Conservation (phyloP, 2,329 filamentous ascomycete genomes). For the Sordariomycetes sp. region DNA sequence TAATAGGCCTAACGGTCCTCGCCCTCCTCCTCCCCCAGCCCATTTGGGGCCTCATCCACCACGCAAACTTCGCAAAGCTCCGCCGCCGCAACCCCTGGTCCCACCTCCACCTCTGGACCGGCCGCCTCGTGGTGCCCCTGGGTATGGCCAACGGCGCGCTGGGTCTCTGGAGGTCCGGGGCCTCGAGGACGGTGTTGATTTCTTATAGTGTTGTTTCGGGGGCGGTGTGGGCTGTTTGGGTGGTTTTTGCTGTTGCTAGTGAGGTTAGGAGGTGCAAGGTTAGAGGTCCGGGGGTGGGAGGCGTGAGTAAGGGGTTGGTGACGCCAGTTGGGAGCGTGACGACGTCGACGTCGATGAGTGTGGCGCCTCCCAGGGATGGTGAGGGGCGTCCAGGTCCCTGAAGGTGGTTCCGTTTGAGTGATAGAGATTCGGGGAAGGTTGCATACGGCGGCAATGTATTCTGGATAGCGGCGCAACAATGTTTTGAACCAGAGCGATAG, state of each 20-base stretch:
- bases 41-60: slow-evolving; percentile 26
- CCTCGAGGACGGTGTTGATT: slow-evolving; percentile 12
- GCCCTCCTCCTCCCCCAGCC: slow-evolving; percentile 25
- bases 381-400: not conserved
- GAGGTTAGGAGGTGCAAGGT: not conserved
- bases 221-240: slow-evolving; percentile 22
- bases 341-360: not conserved
- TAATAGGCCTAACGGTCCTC: slow-evolving; percentile 30
- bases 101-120: slow-evolving; percentile 27
- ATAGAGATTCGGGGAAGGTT: not conserved
- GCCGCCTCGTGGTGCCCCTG: slow-evolving; percentile 22
- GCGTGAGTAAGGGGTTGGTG: not conserved
- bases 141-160: slow-evolving; percentile 32
- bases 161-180: slow-evolving; percentile 22
- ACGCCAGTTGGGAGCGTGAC: not conserved
- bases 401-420: not conserved
- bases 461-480: not conserved
- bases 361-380: not conserved
- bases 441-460: not conserved
- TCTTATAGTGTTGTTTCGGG: slow-evolving; percentile 24
- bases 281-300: not conserved
- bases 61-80: slow-evolving; percentile 22
- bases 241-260: slow-evolving; percentile 14
- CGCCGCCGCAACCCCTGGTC: slow-evolving; percentile 25
- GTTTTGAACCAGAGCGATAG: not conserved